A percentile compares a stretch with the other conserved stretches of the same genome.
Evolutionary conservation across 1,284 basidiomycete genomes (phyloP).

Genomic region (Cutaneotrichosporon spelunceum): DNA sequence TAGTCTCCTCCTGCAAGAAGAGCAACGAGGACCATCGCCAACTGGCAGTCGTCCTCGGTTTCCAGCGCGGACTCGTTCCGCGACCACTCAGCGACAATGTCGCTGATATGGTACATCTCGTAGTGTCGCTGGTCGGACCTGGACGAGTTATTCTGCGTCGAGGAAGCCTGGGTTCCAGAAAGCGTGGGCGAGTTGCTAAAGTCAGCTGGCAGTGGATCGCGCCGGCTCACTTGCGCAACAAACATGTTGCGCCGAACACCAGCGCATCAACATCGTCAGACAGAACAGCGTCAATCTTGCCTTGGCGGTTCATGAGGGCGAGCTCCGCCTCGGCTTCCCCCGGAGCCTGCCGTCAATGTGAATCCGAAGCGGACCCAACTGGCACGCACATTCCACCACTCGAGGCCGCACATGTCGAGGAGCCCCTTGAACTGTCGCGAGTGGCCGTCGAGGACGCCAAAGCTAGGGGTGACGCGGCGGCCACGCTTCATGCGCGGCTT

Average conservation of each 20-base stretch:
- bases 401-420: conserved; percentile 82
- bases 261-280: conserved; percentile 93
- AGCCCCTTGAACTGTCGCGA: conserved; percentile 66
- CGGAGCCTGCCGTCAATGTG: conserved; percentile 61
- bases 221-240: conserved; percentile 67
- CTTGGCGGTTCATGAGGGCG: conserved; percentile 75
- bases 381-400: conserved; percentile 68
- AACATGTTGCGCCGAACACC: conserved; percentile 76
- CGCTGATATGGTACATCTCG: conserved; percentile 60
- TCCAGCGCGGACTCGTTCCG: conserved; percentile 29
- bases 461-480: conserved; percentile 55
- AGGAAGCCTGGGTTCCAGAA: conserved; percentile 53
- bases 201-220: not conserved
- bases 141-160: conserved; percentile 11
- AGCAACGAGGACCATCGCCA: conserved; percentile 79
- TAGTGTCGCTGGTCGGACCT: conserved; percentile 62
- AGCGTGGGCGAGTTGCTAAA: conserved; percentile 69
- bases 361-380: not conserved
- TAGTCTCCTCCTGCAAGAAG: conserved; percentile 90
- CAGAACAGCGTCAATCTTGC: conserved; percentile 80
- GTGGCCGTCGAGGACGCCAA: conserved; percentile 56
- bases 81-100: conserved; percentile 50
- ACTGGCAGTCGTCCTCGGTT: conserved; percentile 57
- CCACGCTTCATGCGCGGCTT: conserved; percentile 76
- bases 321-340: conserved; percentile 97